Base-by-base conservation (phyloP, 1,139 yeast genomes). In the Pichia sp. region DNA sequence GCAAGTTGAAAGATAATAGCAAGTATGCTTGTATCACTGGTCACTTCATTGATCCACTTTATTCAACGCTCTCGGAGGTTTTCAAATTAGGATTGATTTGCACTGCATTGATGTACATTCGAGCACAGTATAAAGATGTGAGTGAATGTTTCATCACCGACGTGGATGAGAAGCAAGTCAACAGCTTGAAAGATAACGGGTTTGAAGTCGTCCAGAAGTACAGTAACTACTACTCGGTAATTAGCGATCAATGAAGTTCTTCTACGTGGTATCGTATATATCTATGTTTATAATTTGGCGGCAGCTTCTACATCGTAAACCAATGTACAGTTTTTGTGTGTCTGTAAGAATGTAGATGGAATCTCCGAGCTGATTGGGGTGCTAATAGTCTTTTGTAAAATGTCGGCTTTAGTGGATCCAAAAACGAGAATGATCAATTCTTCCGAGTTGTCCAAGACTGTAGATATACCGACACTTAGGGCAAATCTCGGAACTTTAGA, bases 1-100 rank as follows among this genome's bases (percentile, higher is more conserved):
- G 9, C 10, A 28, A 7, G 12, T 12, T 6, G 20, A 22, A 27
- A 8, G 15, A 14, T 13, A n/a, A n/a, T n/a, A n/a, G n/a, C n/a
- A n/a, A n/a, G n/a, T 40, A 72, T 21, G 80, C 79, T 6, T 78
- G 75, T 3, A 60, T 77, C 14, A 62, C 75, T 23, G 79, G 77
- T 3, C 69, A 77, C 2, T 64, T 75, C 14, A 70, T 74, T 27
- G 81, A 75, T 48, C 75, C 76, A 16, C 64, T 66, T 42, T 75
- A 74, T 52, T 64, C 72, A 18, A 73, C 71, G 41, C 63, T 74
- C 47, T 67, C 73, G 5, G 75, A 72, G 35, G 73, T 74, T 5
- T 71, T 75, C 54, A 71, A 69, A 40, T 64, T 69, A 43, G 83
- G 83, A 1, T 64, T 76, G 38, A 70, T 76, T 7, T 74, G 80